Conservation (phyloP, 2,329 filamentous ascomycete genomes). For the Cercospora nicotianae region DNA sequence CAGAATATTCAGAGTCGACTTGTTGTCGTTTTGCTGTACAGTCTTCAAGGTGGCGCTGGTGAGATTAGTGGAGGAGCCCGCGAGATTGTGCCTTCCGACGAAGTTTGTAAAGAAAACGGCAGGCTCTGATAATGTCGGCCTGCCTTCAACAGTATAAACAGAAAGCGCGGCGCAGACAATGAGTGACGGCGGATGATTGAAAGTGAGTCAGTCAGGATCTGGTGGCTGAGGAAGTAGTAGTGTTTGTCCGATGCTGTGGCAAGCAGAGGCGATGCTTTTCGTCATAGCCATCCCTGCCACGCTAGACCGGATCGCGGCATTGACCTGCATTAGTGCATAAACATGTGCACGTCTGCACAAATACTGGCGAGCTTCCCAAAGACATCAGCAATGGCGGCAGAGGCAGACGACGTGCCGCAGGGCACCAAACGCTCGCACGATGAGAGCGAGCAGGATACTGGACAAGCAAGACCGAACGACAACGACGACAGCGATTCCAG, state of each 20-base stretch:
- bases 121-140: slow-evolving; percentile 25
- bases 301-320: not conserved
- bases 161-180: not conserved
- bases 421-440: slow-evolving; percentile 36
- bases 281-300: not conserved
- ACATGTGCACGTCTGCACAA: not conserved
- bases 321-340: not conserved
- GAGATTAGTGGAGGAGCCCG: not conserved
- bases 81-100: not conserved
- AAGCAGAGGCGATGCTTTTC: not conserved
- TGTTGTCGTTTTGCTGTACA: not conserved
- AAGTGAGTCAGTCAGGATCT: slow-evolving; percentile 11
- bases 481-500: slow-evolving; percentile 47
- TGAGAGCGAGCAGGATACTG: slow-evolving; percentile 27
- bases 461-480: not conserved
- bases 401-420: slow-evolving; percentile 22
- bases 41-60: not conserved
- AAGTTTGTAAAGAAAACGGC: slow-evolving; percentile 14
- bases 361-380: not conserved
- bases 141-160: slow-evolving; percentile 21
- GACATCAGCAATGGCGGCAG: slow-evolving; percentile 21
- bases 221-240: not conserved
- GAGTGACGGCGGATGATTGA: slow-evolving; percentile 13
- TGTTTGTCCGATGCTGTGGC: not conserved
- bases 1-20: not conserved